Conservation (phyloP, 108 stramenopile genomes). For the Cyclostephanos tholiformis region DNA sequence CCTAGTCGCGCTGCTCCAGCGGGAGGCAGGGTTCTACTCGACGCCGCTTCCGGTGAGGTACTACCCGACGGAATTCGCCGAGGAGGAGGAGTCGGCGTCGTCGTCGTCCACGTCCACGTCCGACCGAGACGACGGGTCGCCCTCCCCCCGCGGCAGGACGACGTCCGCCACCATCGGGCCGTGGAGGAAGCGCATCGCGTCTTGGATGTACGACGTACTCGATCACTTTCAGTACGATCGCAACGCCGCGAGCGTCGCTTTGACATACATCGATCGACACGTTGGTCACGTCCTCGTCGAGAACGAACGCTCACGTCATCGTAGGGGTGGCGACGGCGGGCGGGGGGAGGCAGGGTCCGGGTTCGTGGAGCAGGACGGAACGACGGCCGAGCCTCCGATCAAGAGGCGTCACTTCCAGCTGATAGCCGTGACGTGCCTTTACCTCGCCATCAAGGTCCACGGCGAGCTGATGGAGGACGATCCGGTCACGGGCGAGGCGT, state of each 20-base stretch:
- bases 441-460: constrained; percentile 73
- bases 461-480: constrained; percentile 55
- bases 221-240: constrained; percentile 44
- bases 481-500: constrained; percentile 11
- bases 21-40: constrained; percentile 36
- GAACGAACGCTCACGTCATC: background rate
- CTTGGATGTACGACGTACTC: constrained; percentile 42
- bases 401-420: constrained; percentile 56
- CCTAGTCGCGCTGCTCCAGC: constrained; percentile 33
- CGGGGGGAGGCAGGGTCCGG: background rate
- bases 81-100: background rate
- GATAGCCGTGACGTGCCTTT: constrained; percentile 66
- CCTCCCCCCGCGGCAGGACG: background rate
- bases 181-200: constrained; percentile 37
- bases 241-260: constrained; percentile 27
- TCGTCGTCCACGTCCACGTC: background rate
- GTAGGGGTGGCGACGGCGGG: background rate
- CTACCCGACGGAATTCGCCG: constrained; percentile 46
- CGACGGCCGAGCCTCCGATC: constrained; percentile 4
- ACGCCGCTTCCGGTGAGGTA: constrained; percentile 30
- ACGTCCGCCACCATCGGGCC: constrained; percentile 36
- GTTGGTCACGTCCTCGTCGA: constrained; percentile 25
- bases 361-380: background rate
- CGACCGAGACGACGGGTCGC: background rate
- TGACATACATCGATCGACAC: constrained; percentile 33